Evolutionary conservation across 2,329 filamentous ascomycete species (phyloP).

Genomic region (Paradendryphiella salina): DNA sequence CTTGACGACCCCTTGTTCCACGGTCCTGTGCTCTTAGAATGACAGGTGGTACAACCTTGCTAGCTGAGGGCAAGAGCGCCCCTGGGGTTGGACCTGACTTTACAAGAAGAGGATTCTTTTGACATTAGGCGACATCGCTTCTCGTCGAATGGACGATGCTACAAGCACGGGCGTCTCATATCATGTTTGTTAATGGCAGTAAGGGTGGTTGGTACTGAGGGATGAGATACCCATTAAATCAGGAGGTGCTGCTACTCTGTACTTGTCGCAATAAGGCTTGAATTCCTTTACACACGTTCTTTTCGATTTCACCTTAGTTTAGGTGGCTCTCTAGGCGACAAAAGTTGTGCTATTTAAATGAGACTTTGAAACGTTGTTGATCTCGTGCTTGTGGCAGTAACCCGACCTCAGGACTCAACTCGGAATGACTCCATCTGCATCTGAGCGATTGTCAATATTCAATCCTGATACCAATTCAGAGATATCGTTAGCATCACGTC

Average conservation of each 20-base stretch:
- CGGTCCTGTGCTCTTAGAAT: constrained; percentile 20
- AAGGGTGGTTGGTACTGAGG: constrained; percentile 43
- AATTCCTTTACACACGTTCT: constrained; percentile 27
- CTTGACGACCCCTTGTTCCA: constrained; percentile 5
- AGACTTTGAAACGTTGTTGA: background rate
- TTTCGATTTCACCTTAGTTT: constrained; percentile 17
- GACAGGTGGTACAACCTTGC: constrained; percentile 8
- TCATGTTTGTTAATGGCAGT: constrained; percentile 34
- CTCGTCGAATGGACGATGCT: constrained; percentile 33
- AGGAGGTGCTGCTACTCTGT: constrained; percentile 40
- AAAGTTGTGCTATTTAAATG: constrained; percentile 12
- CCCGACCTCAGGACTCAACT: background rate
- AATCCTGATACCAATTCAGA: background rate
- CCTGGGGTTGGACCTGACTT: constrained; percentile 11
- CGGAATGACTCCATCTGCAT: background rate
- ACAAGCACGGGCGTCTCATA: constrained; percentile 27
- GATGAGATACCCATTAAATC: constrained; percentile 48
- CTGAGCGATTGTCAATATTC: too few relatives aligned
- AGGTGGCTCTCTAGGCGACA: constrained; percentile 13
- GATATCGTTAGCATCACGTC: background rate
- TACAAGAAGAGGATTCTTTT: constrained; percentile 18
- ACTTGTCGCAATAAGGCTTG: constrained; percentile 31
- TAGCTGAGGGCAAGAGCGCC: constrained; percentile 14
- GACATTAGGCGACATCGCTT: constrained; percentile 30
- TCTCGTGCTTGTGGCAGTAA: background rate